Evolutionary conservation across 2,329 filamentous ascomycete species (phyloP), one percentile per base, ranked within the genome.

Genomic region (Phyllosticta capitalensis): DNA sequence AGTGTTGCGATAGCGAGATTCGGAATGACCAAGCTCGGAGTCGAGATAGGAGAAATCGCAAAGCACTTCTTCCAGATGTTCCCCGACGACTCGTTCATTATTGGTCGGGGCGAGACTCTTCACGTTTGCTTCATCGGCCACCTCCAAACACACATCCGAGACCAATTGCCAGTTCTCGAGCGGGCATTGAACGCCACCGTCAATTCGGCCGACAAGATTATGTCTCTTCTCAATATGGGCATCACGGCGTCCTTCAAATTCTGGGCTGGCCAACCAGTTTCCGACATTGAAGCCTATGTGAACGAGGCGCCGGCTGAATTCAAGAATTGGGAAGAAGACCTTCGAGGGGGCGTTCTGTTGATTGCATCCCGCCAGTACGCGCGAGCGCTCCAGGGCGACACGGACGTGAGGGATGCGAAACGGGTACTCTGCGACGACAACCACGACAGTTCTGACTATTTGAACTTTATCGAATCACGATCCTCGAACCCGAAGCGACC

Each of bases 371-470:
- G 86, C 55, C 88, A 92, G 68, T 79, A 82, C 22, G 82, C 80
- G 55, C 82, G 87, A 54, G 86, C 89, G 21, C 73, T 92, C 20
- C 87, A 90, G 68, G 89, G 89, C 58, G 92, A 90, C 70, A 92
- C 89, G 0, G 72, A 72, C 10, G 72, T 73, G 2, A 71, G 74
- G 10, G 74, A 80, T 9, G 72, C 84, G 0, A 67, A 76, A 0
- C 76, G 80, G 19, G 78, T 91, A 10, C 81, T 92, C 76, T 82
- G 79, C 49, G 88, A 92, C 64, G 77, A 83, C n/a, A 78, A 83
- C 52, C 88, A 92, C 66, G 79, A 82, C 59, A 78, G 82, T 1
- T 64, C 70, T 1, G 70, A 85, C 79, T 79, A 79, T 71, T 53
- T 89, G 80, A 56, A 73, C 61, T 67, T 75, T 69, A 45, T 81